Percentiles rank a stretch among this genome's conserved stretches.
These are phyloP conservation scores for Phytophthora meadii DNA, from an alignment of 352 stramenopile genomes.

Conservation along the genomic window DNA sequence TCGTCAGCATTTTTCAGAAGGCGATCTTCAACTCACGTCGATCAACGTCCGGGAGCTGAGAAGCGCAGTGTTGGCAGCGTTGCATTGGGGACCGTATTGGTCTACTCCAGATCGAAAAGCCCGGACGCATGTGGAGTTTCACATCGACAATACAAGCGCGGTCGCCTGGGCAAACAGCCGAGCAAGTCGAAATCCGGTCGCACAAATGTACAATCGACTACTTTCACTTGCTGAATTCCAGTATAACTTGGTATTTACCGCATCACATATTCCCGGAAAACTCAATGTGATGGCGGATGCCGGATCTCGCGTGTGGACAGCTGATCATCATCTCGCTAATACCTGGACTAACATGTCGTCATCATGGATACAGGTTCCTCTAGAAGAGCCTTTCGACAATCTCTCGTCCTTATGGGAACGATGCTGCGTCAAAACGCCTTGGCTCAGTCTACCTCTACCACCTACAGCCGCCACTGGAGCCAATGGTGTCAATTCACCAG, in stretches of 20 bases:
- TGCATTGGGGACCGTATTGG: neutral
- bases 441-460: constrained; percentile 15
- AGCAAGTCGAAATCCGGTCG: neutral
- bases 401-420: constrained; percentile 13
- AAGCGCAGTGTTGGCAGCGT: neutral
- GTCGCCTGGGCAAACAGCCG: neutral
- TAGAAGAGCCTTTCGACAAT: constrained; percentile 12
- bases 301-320: neutral
- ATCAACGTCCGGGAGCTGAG: neutral
- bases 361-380: constrained; percentile 6
- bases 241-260: neutral
- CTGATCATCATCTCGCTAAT: neutral
- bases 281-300: neutral
- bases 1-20: neutral
- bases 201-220: neutral
- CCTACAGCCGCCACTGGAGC: constrained; percentile 12
- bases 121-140: neutral
- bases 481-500: constrained; percentile 18
- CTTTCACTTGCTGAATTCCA: neutral
- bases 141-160: neutral
- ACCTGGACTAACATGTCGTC: neutral
- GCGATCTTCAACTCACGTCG: neutral
- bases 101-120: neutral
- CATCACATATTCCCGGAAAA: neutral
- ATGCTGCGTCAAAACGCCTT: constrained; percentile 5